Base-by-base conservation (phyloP, 306 rosid species). In the Corylus americana region DNA sequence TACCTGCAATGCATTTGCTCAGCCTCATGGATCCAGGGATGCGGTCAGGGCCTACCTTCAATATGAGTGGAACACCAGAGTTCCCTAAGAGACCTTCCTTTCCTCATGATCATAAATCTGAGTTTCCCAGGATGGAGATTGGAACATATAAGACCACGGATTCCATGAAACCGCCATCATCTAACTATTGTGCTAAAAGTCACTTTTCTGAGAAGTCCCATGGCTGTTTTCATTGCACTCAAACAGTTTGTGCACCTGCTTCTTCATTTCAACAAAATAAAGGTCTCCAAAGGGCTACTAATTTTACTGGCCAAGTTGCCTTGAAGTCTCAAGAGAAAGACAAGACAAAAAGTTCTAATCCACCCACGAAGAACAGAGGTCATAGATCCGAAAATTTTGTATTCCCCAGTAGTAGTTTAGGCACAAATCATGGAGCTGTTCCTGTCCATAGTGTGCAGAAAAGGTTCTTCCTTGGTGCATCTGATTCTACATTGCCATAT, bases 1-100 rank as follows among this genome's bases (percentile, higher is more conserved):
- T 96, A 85, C 96, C 97, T 5, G 98, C 99, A 69, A 93, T 96
- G 99, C 99, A 96, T 91, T 89, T 96, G 80, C 98, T 96, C 72
- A 96, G 97, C 92, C 98, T 96, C 57, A 93, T 96, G 98, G 94
- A 92, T 82, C 92, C 98, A 57, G 89, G 97, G 78, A 87, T 87
- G 95, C 94, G 74, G 82, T 83, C 98, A 12, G 87, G 90, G 54
- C 77, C 93, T 44, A 76, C 93, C 77, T 85, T 86, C 83, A 87
- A 86, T 85, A 73, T 74, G 13, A 85, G 85, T 76, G 93, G 80
- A 55, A 83, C 61, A 75, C 78, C 88, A 62, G 89, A 83, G 73
- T 74, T 83, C 74, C 86, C 81, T n/a, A 90, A 86, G 90, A 87
- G 90, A 77, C 81, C 90, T 77, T 81, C 88, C 72, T 81, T 70